Conservation (phyloP, 495 filamentous ascomycete species). For the Penicillium diatomitis region DNA sequence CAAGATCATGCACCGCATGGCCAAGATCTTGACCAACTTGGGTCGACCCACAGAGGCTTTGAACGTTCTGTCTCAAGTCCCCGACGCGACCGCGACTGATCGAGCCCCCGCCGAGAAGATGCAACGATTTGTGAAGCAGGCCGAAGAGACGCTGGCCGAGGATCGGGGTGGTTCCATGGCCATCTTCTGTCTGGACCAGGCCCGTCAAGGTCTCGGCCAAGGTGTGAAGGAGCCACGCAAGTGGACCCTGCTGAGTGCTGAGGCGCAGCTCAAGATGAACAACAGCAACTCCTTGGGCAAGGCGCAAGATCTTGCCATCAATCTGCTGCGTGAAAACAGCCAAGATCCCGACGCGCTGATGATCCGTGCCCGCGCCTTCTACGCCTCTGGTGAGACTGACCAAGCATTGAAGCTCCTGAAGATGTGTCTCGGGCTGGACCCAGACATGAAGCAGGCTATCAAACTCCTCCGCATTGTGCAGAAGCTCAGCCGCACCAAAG, state of each 20-base stretch:
- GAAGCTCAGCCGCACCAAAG: slow-evolving; percentile 87
- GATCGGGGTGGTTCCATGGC: slow-evolving; percentile 81
- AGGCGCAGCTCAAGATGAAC: slow-evolving; percentile 92
- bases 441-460: slow-evolving; percentile 77
- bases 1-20: slow-evolving; percentile 81
- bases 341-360: slow-evolving; percentile 91
- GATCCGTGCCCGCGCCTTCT: slow-evolving; percentile 76
- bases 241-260: slow-evolving; percentile 86
- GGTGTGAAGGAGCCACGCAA: slow-evolving; percentile 74
- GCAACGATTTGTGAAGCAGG: slow-evolving; percentile 71
- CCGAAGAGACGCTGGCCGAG: slow-evolving; percentile 62
- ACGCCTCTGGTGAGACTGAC: slow-evolving; percentile 86
- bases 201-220: slow-evolving; percentile 64
- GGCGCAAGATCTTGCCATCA: slow-evolving; percentile 86
- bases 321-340: slow-evolving; percentile 71
- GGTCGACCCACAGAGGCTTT: slow-evolving; percentile 81
- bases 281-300: slow-evolving; percentile 81
- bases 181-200: slow-evolving; percentile 81
- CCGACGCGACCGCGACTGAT: slow-evolving; percentile 75
- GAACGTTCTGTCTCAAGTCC: slow-evolving; percentile 57
- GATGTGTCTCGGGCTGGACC: slow-evolving; percentile 82
- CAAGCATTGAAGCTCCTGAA: slow-evolving; percentile 91
- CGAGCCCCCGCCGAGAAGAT: slow-evolving; percentile 69
- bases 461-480: slow-evolving; percentile 78
- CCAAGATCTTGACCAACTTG: slow-evolving; percentile 77